Percentiles rank a stretch among this genome's conserved stretches.
Conservation (phyloP, 331 rosid genomes). For the Malus hybrid region DNA sequence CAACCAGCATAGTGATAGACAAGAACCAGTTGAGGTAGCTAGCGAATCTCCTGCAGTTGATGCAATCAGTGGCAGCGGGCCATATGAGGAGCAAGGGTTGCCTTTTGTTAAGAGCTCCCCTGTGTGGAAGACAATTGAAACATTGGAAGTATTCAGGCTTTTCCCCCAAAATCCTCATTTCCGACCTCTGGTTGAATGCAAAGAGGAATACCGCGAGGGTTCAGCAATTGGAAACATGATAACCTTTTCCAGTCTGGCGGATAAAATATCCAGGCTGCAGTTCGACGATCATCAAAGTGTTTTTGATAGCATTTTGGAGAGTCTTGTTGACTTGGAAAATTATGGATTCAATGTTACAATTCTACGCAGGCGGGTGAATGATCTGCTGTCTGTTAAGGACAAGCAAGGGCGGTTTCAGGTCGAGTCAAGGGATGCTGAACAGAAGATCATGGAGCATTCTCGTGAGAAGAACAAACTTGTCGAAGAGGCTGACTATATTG, state of each 20-base stretch:
- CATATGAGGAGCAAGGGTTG: constrained; percentile 10
- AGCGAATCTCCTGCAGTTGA: background rate
- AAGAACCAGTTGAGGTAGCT: background rate
- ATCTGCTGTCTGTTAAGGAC: constrained; percentile 24
- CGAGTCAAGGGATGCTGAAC: constrained; percentile 19
- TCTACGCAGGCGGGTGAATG: constrained; percentile 21
- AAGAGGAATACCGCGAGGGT: constrained; percentile 38
- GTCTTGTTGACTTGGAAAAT: constrained; percentile 35
- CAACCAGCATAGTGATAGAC: background rate
- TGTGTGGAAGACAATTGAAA: constrained; percentile 35
- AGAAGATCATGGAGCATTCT: constrained; percentile 10
- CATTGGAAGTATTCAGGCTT: constrained; percentile 19
- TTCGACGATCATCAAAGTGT: constrained; percentile 6
- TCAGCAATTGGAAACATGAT: constrained; percentile 45
- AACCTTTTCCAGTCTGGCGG: constrained; percentile 32
- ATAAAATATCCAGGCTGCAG: constrained; percentile 27
- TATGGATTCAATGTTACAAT: constrained; percentile 31
- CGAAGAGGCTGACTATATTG: constrained; percentile 18
- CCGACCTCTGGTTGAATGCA: constrained; percentile 19
- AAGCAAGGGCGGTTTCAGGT: constrained; percentile 8
- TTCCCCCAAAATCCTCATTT: constrained; percentile 46
- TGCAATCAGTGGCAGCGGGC: background rate
- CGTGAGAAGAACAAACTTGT: constrained; percentile 18
- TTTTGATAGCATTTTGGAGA: constrained; percentile 24
- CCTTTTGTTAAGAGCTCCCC: constrained; percentile 41